Conservation (phyloP, 73 alveolate species). For the Uronychia setigera region DNA sequence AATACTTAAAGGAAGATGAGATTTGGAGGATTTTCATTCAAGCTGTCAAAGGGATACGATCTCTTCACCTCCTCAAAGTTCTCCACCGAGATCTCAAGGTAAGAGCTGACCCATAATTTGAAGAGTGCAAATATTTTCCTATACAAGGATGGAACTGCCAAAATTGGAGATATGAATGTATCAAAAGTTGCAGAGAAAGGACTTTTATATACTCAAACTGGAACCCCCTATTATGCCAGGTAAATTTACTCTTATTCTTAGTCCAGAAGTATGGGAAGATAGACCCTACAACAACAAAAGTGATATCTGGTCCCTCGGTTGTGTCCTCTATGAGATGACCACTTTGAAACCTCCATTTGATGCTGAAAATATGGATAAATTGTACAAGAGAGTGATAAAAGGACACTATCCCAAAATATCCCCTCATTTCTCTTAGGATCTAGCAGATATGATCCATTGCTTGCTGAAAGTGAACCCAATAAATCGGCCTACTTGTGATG, state of each 20-base stretch:
- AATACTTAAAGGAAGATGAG: constrained; percentile 62
- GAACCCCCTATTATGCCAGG: constrained; percentile 71
- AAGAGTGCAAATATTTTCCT: constrained; percentile 90
- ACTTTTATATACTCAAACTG: constrained; percentile 32
- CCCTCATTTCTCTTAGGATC: not conserved
- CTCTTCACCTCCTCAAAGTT: constrained; percentile 74
- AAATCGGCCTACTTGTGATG: no score
- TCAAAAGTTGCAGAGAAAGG: constrained; percentile 72
- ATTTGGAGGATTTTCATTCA: constrained; percentile 84
- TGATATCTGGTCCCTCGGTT: constrained; percentile 50
- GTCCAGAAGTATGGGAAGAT: constrained; percentile 86
- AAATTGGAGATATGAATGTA: constrained; percentile 84
- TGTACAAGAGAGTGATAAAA: not conserved
- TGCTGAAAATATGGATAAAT: constrained; percentile 20
- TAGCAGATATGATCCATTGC: not conserved
- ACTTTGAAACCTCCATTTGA: constrained; percentile 21
- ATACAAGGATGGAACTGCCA: constrained; percentile 69
- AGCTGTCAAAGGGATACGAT: constrained; percentile 64
- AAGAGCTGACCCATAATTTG: constrained; percentile 15
- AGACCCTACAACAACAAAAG: constrained; percentile 83
- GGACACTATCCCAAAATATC: constrained; percentile 1
- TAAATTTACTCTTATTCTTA: no score
- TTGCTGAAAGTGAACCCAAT: constrained; percentile 18
- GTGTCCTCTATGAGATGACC: constrained; percentile 31
- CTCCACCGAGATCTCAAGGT: constrained; percentile 79